Percentiles rank a stretch among this genome's conserved stretches.
Conservation (phyloP, 495 filamentous ascomycete species). For the Wilcoxina mikolae region DNA sequence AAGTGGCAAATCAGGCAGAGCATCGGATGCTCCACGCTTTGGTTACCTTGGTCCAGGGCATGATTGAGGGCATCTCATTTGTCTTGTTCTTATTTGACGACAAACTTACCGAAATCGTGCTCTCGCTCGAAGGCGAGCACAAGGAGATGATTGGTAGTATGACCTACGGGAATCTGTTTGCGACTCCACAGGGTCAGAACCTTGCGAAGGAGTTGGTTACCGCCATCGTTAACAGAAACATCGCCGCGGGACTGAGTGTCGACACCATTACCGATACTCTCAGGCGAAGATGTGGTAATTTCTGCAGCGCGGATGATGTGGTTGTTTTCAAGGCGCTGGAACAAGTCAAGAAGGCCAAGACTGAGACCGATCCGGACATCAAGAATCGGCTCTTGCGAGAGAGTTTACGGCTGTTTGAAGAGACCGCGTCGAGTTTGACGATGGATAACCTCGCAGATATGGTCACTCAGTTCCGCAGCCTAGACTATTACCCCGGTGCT, state of each 20-base stretch:
- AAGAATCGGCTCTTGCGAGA: slow-evolving; percentile 65
- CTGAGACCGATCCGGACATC: slow-evolving; percentile 56
- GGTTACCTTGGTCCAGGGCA: slow-evolving; percentile 61
- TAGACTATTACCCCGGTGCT: slow-evolving; percentile 90
- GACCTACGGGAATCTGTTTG: slow-evolving; percentile 78
- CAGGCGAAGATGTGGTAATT: slow-evolving; percentile 77
- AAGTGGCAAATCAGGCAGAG: slow-evolving; percentile 78
- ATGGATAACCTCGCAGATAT: slow-evolving; percentile 67
- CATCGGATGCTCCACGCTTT: slow-evolving; percentile 82
- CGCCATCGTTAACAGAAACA: slow-evolving; percentile 93
- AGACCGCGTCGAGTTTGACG: slow-evolving; percentile 66
- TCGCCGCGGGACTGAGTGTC: slow-evolving; percentile 86
- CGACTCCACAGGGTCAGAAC: slow-evolving; percentile 59
- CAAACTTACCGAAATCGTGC: slow-evolving; percentile 71
- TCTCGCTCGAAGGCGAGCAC: slow-evolving; percentile 53
- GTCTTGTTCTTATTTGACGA: slow-evolving; percentile 87
- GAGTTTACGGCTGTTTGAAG: slow-evolving; percentile 71
- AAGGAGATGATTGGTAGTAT: slow-evolving; percentile 55
- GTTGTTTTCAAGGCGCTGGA: slow-evolving; percentile 98
- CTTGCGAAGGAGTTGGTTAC: slow-evolving; percentile 95
- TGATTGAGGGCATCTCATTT: slow-evolving; percentile 92
- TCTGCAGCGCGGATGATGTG: slow-evolving; percentile 93
- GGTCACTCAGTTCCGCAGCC: slow-evolving; percentile 55
- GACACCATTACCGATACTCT: slow-evolving; percentile 92
- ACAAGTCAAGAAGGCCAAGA: slow-evolving; percentile 62